Conservation (phyloP, 345 rosid species). For the Ceriops zippeliana region DNA sequence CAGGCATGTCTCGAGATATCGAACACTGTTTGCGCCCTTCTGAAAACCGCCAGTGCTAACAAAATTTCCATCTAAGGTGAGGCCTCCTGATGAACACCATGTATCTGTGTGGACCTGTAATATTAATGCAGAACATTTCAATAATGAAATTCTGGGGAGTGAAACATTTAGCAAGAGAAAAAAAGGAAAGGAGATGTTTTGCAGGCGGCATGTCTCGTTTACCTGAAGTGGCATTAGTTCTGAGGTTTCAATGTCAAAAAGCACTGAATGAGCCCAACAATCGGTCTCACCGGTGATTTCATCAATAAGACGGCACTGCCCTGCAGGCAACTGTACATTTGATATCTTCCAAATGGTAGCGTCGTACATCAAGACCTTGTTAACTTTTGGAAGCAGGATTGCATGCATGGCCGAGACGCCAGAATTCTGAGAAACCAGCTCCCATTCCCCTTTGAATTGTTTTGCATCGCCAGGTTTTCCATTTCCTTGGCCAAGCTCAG, state of each 20-base stretch:
- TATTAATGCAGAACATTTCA: neutral
- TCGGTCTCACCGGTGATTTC: neutral
- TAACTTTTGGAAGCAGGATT: slow-evolving; percentile 15
- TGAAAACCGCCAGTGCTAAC: slow-evolving; percentile 73
- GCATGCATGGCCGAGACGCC: slow-evolving; percentile 28
- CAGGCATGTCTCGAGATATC: slow-evolving; percentile 40
- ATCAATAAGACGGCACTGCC: neutral
- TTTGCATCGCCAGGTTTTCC: neutral
- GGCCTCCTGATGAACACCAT: slow-evolving; percentile 97
- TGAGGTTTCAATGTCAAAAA: slow-evolving; percentile 12
- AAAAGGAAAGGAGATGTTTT: neutral
- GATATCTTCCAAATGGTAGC: slow-evolving; percentile 16
- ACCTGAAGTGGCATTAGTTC: slow-evolving; percentile 17
- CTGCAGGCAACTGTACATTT: neutral
- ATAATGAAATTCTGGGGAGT: neutral
- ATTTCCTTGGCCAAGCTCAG: neutral
- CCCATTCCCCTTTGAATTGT: slow-evolving; percentile 14
- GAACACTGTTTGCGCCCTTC: slow-evolving; percentile 60
- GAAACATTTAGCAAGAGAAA: neutral
- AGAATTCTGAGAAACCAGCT: slow-evolving; percentile 20
- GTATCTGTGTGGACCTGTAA: slow-evolving; percentile 65
- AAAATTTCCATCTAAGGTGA: slow-evolving; percentile 55
- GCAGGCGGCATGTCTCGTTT: neutral
- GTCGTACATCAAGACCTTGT: slow-evolving; percentile 23
- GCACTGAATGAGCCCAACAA: slow-evolving; percentile 20